Percentiles rank a stretch among this genome's conserved stretches.
phyloP scores from a whole-genome alignment of 345 rosid genomes.

The Hevea brasiliensis region DNA sequence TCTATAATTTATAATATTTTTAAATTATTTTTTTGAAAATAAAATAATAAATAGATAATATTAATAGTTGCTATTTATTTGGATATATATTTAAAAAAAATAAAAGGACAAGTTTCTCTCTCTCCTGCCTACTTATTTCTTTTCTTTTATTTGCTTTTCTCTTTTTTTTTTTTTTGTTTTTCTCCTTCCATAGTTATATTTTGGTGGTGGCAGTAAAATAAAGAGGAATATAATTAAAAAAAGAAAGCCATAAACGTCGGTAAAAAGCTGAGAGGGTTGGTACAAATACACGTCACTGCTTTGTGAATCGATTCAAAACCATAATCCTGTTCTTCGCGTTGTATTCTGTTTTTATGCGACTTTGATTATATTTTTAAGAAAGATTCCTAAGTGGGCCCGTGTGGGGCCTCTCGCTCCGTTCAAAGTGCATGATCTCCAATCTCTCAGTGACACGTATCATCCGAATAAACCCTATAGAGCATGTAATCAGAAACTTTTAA shows the following conservation, averaged over 20 bases:
- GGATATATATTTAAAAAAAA: no score
- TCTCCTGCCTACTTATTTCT: neutral
- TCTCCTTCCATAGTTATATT: neutral
- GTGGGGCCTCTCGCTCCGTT: neutral
- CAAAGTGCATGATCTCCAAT: slow-evolving; percentile 8
- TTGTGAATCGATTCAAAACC: neutral
- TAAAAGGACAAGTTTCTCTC: no score
- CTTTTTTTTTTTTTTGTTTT: neutral
- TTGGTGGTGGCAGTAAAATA: neutral
- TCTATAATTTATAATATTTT: no score
- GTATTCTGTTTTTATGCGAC: neutral
- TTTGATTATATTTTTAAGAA: neutral
- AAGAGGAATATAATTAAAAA: neutral
- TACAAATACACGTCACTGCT: neutral
- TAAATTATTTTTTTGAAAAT: no score
- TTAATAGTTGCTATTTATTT: no score
- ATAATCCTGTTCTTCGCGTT: slow-evolving; percentile 19
- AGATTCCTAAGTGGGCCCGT: slow-evolving; percentile 13
- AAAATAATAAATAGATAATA: no score
- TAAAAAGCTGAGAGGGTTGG: neutral
- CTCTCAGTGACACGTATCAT: slow-evolving; percentile 5
- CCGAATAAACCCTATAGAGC: no score
- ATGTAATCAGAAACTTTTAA: no score
- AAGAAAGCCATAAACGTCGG: slow-evolving; percentile 5
- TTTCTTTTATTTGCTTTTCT: neutral